These are phyloP conservation scores for Cystobasidium pallidum DNA, from an alignment of 1,284 basidiomycete species.

Conservation along the genomic window DNA sequence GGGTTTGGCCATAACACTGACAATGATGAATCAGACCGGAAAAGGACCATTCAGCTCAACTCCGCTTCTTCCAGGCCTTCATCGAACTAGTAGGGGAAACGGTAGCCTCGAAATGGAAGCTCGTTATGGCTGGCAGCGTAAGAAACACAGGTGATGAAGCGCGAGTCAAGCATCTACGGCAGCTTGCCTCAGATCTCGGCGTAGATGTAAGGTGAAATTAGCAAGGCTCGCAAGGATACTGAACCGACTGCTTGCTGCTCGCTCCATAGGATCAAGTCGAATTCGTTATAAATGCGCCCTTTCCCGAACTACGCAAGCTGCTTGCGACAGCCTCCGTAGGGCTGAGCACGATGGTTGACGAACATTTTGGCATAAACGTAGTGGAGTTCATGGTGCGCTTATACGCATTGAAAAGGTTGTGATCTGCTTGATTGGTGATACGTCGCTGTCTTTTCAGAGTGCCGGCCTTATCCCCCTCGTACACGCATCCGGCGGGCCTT, in stretches of 20 bases:
- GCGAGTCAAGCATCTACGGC: constrained; percentile 68
- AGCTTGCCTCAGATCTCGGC: constrained; percentile 66
- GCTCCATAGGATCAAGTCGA: constrained; percentile 69
- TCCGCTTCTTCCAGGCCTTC: constrained; percentile 70
- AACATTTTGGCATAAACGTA: constrained; percentile 98
- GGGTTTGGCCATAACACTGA: neutral
- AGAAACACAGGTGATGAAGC: constrained; percentile 74
- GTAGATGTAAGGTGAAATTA: constrained; percentile 72
- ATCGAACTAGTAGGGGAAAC: constrained; percentile 57
- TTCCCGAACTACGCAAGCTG: constrained; percentile 68
- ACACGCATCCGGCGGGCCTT: constrained; percentile 89
- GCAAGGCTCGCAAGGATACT: too few species aligned
- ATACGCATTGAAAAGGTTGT: constrained; percentile 27
- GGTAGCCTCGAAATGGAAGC: constrained; percentile 53
- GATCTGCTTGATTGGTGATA: neutral
- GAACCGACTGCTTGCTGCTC: too few species aligned
- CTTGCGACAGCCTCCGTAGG: constrained; percentile 78
- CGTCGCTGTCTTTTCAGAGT: constrained; percentile 67
- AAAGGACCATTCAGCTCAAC: constrained; percentile 86
- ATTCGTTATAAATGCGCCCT: constrained; percentile 84
- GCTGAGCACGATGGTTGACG: constrained; percentile 95
- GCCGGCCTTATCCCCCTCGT: constrained; percentile 90
- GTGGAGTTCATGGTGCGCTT: constrained; percentile 89
- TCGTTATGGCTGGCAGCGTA: constrained; percentile 81
- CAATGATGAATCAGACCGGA: constrained; percentile 68